Base-by-base conservation (phyloP, 345 rosid species). In the Corchorus olitorius region DNA sequence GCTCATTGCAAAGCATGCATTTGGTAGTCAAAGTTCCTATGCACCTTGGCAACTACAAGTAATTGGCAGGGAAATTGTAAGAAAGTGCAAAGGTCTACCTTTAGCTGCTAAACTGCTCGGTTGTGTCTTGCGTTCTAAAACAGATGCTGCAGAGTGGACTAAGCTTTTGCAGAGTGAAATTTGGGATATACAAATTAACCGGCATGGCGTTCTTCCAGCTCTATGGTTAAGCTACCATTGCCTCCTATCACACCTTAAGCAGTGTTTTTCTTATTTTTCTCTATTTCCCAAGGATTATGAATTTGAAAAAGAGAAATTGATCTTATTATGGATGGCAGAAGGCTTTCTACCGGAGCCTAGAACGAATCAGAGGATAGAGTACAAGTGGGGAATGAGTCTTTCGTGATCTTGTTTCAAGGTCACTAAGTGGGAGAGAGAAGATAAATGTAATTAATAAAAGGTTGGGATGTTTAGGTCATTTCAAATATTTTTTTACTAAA, bases 41-140 rank as follows among this genome's bases (percentile, higher is more conserved):
- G 7, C 64, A 39, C 58, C 19, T 65, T 77, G 75, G 0, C 41
- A 50, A 49, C 63, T 37, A 3, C 9, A 66, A 73, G 67, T 14
- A 1, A 61, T 78, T 56, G 76, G 75, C 43, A 17, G 52, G 4
- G 75, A 80, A 70, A 79, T 81, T 22, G 81, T 80, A 17, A 43
- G 49, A 43, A 75, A 77, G 75, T 82, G 79, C 41, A 72, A 72
- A 59, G 84, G 81, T 8, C 69, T 81, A 16, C 81, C 84, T 17
- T 34, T 78, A 39, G 84, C 79, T 1, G 79, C 65, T 5, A 75
- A 49, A 63, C 14, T 53, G 1, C 35, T 81, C 49, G 84, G 77
- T 8, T 46, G 73, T 3, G 6, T 78, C 2, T 22, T 78, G 55
- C 74, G 66, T 12, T 19, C 70, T 12, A 74, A 74, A 48, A 6